Percentiles rank a stretch among this genome's conserved stretches.
These are phyloP conservation scores for Williopsis jadinii DNA, from an alignment of 1,139 yeast genomes.

Conservation along the genomic window DNA sequence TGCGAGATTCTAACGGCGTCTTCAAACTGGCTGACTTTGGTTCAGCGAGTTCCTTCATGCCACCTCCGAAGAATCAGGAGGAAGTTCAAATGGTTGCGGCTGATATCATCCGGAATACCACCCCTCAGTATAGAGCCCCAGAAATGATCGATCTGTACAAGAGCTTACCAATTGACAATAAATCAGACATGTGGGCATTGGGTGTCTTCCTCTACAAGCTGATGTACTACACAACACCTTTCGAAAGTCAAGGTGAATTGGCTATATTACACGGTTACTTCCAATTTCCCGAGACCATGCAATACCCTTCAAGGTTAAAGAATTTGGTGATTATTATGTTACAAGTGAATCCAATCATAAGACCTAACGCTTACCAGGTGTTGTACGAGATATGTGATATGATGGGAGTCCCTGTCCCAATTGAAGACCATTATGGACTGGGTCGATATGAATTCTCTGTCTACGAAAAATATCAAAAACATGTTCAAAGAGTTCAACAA, in stretches of 20 bases:
- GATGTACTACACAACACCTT: constrained; percentile 78
- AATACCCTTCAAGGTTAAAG: constrained; percentile 54
- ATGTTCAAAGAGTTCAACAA: constrained; percentile 22
- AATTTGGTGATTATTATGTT: constrained; percentile 74
- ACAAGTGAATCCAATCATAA: constrained; percentile 67
- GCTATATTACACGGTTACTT: constrained; percentile 65
- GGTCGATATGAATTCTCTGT: constrained; percentile 34
- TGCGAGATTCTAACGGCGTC: constrained; percentile 46
- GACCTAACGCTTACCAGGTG: constrained; percentile 88
- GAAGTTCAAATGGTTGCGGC: constrained; percentile 55
- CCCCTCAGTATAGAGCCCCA: constrained; percentile 79
- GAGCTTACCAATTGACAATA: constrained; percentile 64
- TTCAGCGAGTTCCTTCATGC: constrained; percentile 52
- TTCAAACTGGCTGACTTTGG: constrained; percentile 78
- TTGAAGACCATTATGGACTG: constrained; percentile 30
- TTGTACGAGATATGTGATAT: constrained; percentile 59
- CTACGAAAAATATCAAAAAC: constrained; percentile 29
- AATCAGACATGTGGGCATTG: constrained; percentile 78
- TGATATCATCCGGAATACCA: constrained; percentile 68
- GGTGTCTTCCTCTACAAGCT: constrained; percentile 73
- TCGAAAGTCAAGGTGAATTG: constrained; percentile 64
- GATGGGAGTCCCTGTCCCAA: constrained; percentile 52
- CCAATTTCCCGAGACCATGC: constrained; percentile 51
- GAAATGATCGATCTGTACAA: constrained; percentile 73
- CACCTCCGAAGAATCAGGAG: constrained; percentile 59